Evolutionary conservation across 129 eudicot genomes (phyloP), one percentile per base, ranked within the genome.

Genomic region (Chrysanthemum lavandulifolium): DNA sequence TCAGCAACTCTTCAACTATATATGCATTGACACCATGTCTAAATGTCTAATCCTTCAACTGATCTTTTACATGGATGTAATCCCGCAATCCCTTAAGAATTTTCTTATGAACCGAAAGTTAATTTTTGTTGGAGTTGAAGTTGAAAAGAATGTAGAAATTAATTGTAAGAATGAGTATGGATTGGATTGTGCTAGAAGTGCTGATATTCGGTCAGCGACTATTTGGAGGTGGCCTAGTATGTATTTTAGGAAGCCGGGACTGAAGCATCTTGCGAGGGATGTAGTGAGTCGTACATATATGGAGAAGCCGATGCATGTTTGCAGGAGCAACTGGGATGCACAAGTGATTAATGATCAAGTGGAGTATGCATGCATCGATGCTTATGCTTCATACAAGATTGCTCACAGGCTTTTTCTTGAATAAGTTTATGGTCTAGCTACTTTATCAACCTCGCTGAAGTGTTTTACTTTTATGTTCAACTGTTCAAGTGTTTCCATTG

Each of bases 351-450:
- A 25, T 74, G 82, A 76, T 0, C 94, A 84, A 64, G 82, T 84
- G 69, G 85, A 84, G 75, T 87, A 87, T 85, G 94, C 87, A 1
- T 85, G 90, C n/a, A 71, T 84, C 68, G 94, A 87, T 82, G 89
- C 93, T 13, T 87, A 84, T 82, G 93, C 93, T 70, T 87, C 89
- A 0, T 87, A 84, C 72, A 84, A 82, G 85, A 77, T 87, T 68
- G 94, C 84, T 10, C 74, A 82, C 40, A 82, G 31, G 61, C 13
- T 62, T 62, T 14, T 73, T 0, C 33, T 73, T 61, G 69, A 73
- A 58, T 15, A 7, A 33, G 43, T 33, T 33, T 0, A 33, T 5
- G 43, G 43, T 6, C 43, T 33, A 33, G 43, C 16, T 13, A 52
- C 13, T 13, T 10, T 0, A 11, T 52, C 57, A 52, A 52, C 57